Base-by-base conservation (phyloP, 768 basidiomycete genomes). In the Lactarius evosmus region DNA sequence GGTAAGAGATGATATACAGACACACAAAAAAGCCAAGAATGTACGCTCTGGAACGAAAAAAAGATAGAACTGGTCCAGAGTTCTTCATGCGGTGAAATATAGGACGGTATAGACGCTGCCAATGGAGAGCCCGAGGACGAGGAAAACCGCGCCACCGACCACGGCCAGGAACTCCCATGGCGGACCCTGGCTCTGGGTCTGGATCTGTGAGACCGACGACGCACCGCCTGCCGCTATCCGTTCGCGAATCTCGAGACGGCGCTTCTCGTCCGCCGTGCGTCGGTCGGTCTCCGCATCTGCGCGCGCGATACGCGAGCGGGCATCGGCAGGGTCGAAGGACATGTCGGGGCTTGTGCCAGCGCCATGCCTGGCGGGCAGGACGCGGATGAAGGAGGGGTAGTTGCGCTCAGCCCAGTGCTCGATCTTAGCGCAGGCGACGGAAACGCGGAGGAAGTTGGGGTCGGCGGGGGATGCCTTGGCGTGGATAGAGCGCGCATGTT, bases 331-430 rank as follows among this genome's bases (percentile, higher is more conserved):
- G 72, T 87, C 76, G 66, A 83, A 78, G 2, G 74, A 68, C 34
- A 65, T 51, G 4, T 33, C 33, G 36, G 56, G 33, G 40, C 52
- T 41, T 19, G 52, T 52, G 22, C 64, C 65, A 11, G 50, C 17
- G 17, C 40, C 7, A 25, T 50, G 69, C 69, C 16, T 25, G 30
- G 63, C 1, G 2, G 38, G 14, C 12, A 58, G 34, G 22, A 83
- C 67, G 6, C 74, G 73, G 50, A 99, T 83, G 79, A 96, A 97
- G 3, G 94, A 92, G 2, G 96, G 96, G 77, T 92, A 99, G 74
- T 95, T 82, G 69, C 87, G 89, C 75, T 98, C 96, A 62, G 79
- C 86, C 96, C 96, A 98, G 75, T 87, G 85, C 70, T 98, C 95
- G 73, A 98, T 92, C 93, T 88, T 70, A 25, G 56, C 88, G 68